Evolutionary conservation across 2,329 filamentous ascomycete species (phyloP), one percentile per base, ranked within the genome.

Genomic region (Cladosporium sp.): DNA sequence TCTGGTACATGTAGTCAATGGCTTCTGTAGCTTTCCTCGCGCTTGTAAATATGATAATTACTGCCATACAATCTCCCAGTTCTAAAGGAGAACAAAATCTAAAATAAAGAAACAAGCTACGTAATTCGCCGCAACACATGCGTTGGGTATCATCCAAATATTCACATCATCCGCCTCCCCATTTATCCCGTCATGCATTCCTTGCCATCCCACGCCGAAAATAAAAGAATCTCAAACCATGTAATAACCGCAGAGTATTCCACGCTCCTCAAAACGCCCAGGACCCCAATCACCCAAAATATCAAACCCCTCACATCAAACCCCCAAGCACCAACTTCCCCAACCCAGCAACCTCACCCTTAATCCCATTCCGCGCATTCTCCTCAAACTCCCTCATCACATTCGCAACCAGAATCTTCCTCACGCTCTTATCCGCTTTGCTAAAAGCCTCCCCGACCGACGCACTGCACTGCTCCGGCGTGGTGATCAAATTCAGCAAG

Each of bases 331-430:
- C 90, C 24, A 96, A 86, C 68, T 89, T 93, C 43, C 89, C 88
- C 34, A 99, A 82, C 29, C 87, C 90, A 1, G 85, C 84, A 42
- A 97, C 77, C 72, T 99, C 93, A 11, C 80, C 80, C 71, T 86
- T 92, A 24, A 89, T 81, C 8, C 86, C 85, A 39, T 75, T 76
- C 40, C 92, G 77, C 66, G 87, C 93, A 17, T 83, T 82, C 52
- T 96, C 92, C 68, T 97, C 93, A 67, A 97, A 96, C 64, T 99
- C 93, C 59, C 90, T 85, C 42, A 96, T 85, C 1, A 95, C 82
- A 5, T 87, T 87, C 41, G 89, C 85, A 1, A 99, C 80, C 54
- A 99, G 86, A 44, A 96, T 84, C 72, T 96, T 97, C 55, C 91
- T 79, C 39, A 99, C 80, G 56, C 83, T 85, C 5, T 85, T 80